A percentile compares a stretch with the other conserved stretches of the same genome.
Evolutionary conservation across 2,329 filamentous ascomycete species (phyloP).

Genomic region (Aspergillus hiratsukae): DNA sequence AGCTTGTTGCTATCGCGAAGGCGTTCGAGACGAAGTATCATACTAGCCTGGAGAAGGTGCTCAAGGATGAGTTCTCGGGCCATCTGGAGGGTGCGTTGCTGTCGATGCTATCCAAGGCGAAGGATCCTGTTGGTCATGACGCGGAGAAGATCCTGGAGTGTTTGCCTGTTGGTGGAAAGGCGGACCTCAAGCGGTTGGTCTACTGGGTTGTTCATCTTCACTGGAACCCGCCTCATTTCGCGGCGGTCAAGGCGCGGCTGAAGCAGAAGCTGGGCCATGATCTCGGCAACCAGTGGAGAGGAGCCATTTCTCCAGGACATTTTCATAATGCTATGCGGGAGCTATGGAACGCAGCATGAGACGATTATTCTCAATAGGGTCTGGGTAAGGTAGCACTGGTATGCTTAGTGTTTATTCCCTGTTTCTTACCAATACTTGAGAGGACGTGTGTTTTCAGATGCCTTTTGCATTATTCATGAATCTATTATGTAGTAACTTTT

Average conservation of each 20-base stretch:
- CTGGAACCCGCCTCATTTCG: slow-evolving; percentile 68
- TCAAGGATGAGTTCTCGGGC: slow-evolving; percentile 64
- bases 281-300: neutral
- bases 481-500: too few species aligned
- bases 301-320: neutral
- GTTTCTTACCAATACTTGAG: neutral
- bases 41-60: slow-evolving; percentile 32
- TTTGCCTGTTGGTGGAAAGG: slow-evolving; percentile 67
- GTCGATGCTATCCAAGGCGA: slow-evolving; percentile 65
- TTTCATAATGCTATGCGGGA: neutral
- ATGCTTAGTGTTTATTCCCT: neutral
- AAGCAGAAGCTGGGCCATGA: neutral
- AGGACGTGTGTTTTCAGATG: neutral
- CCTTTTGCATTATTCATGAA: too few species aligned
- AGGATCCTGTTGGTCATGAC: slow-evolving; percentile 72
- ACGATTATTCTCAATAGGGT: neutral
- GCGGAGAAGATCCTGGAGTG: slow-evolving; percentile 68
- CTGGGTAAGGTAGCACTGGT: neutral
- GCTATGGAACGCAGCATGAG: neutral
- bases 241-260: slow-evolving; percentile 58
- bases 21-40: slow-evolving; percentile 67
- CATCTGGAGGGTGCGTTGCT: slow-evolving; percentile 77
- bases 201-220: slow-evolving; percentile 55
- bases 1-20: slow-evolving; percentile 68
- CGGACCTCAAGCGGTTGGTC: slow-evolving; percentile 37